Evolutionary conservation across 345 rosid genomes (phyloP).

Genomic region (Laguncularia racemosa): DNA sequence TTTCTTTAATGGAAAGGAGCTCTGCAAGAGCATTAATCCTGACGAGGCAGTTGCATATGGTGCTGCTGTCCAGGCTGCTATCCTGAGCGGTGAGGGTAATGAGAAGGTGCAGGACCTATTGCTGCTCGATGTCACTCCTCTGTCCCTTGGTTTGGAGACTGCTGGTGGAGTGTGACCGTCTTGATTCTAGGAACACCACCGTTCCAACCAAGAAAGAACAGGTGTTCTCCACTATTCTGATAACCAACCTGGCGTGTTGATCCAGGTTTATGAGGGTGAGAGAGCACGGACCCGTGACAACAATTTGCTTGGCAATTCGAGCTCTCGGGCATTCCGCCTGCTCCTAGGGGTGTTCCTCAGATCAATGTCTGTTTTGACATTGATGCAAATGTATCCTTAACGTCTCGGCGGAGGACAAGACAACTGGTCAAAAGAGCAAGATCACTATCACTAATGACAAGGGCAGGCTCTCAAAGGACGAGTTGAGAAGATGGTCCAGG

Average conservation of each 20-base stretch:
- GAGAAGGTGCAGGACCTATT: slow-evolving; percentile 37
- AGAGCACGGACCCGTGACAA: slow-evolving; percentile 32
- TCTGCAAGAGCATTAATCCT: slow-evolving; percentile 39
- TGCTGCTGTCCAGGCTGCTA: slow-evolving; percentile 37
- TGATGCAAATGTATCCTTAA: slow-evolving; percentile 3
- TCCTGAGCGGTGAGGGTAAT: slow-evolving; percentile 31
- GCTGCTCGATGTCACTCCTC: slow-evolving; percentile 26
- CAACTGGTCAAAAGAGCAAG: slow-evolving; percentile 6
- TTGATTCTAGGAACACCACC: slow-evolving; percentile 32
- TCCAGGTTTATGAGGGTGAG: slow-evolving; percentile 35
- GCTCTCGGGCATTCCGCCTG: slow-evolving; percentile 12
- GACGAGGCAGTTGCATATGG: slow-evolving; percentile 44
- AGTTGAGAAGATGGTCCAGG: too few relatives aligned
- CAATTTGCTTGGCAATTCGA: slow-evolving; percentile 19
- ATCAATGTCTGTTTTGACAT: slow-evolving; percentile 5
- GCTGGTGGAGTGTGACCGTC: slow-evolving; percentile 40
- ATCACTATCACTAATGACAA: slow-evolving; percentile 3
- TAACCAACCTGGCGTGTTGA: slow-evolving; percentile 32
- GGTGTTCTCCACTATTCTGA: slow-evolving; percentile 31
- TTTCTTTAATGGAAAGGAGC: slow-evolving; percentile 34
- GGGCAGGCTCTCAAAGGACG: too few relatives aligned
- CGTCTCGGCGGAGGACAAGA: slow-evolving; percentile 9
- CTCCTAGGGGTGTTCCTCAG: slow-evolving; percentile 7
- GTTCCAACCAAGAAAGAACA: slow-evolving; percentile 36
- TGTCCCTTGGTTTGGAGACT: slow-evolving; percentile 28